Percentiles rank a stretch among this genome's conserved stretches.
Conservation (phyloP, 352 stramenopile genomes). For the Blastocystis sp. region DNA sequence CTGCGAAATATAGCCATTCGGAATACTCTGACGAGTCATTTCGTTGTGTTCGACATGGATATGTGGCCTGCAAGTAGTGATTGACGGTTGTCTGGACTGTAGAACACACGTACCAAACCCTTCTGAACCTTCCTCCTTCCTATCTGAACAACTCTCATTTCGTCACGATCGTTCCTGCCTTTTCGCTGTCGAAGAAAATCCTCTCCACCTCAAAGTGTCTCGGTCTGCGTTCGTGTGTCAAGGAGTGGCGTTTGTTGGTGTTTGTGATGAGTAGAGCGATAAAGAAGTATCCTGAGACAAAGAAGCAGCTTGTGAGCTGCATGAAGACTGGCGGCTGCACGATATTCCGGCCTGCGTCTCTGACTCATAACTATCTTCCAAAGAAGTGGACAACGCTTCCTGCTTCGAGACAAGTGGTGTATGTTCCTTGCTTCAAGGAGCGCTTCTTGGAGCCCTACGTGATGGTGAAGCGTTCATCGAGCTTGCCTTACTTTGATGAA, state of each 20-base stretch:
- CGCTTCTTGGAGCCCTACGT: constrained; percentile 56
- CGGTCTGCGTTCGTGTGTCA: background rate
- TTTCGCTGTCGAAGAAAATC: background rate
- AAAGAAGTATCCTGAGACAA: constrained; percentile 3
- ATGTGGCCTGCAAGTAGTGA: constrained; percentile 30
- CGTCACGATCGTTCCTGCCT: constrained; percentile 48
- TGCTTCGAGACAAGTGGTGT: background rate
- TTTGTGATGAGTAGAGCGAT: background rate
- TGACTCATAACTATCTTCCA: constrained; percentile 50
- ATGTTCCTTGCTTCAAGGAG: constrained; percentile 21
- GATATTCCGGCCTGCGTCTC: constrained; percentile 5
- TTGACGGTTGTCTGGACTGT: background rate
- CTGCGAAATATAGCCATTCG: constrained; percentile 52
- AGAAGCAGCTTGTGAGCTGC: background rate
- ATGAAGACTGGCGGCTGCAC: background rate
- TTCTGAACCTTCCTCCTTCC: background rate
- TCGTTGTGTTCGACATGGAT: constrained; percentile 60
- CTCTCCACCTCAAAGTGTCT: background rate
- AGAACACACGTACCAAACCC: constrained; percentile 16
- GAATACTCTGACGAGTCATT: constrained; percentile 49
- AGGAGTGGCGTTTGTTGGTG: background rate
- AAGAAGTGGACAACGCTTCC: background rate
- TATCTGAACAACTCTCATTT: constrained; percentile 17
- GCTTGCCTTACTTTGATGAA: constrained; percentile 11
- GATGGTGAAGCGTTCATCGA: background rate